Evolutionary conservation across 495 filamentous ascomycete genomes (phyloP), one percentile per base, ranked within the genome.

Genomic region (Neurospora sp.): DNA sequence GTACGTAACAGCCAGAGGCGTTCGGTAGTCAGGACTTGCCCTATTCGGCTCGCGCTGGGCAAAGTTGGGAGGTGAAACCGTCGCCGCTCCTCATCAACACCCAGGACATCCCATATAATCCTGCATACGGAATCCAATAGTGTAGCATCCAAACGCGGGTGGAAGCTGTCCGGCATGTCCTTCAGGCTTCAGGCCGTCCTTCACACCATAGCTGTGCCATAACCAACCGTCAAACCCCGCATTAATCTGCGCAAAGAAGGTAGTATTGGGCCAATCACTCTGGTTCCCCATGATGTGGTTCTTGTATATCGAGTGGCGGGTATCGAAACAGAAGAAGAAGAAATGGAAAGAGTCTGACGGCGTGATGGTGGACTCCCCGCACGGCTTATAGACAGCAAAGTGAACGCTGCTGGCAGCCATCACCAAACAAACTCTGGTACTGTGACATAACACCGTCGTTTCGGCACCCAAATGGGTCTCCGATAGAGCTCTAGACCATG

Each of bases 1-100:
- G 72, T 39, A 74, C 72, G 72, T 69, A 74, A 71, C 31, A 20
- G 16, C n/a, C 39, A 66, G 54, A 35, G 27, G 54, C 54, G 54
- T 35, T 66, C 14, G 27, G 54, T 66, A 66, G 54, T 35, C 54
- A 66, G 54, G 54, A 66, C 54, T 35, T 66, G 54, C 27, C 54
- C 2, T 66, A 18, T 66, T 66, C 27, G 6, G 54, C 23, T 66
- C 54, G 14, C 27, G 3, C 27, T 35, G 27, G 27, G 1, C 14
- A 60, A 0, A 27, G 6, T 66, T 35, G 27, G 31, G 5, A 12
- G 2, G 20, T 60, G 23, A 60, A 60, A 23, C 11, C 20, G 11
- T 60, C 23, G 49, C 49, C 23, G 49, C 54, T 66, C 54, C 27
- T 35, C 54, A 35, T 66, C 27, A 66, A 66, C 12, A 66, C 54